These are phyloP conservation scores for Starmerella asiatica DNA, from an alignment of 805 yeast species.

Conservation along the genomic window DNA sequence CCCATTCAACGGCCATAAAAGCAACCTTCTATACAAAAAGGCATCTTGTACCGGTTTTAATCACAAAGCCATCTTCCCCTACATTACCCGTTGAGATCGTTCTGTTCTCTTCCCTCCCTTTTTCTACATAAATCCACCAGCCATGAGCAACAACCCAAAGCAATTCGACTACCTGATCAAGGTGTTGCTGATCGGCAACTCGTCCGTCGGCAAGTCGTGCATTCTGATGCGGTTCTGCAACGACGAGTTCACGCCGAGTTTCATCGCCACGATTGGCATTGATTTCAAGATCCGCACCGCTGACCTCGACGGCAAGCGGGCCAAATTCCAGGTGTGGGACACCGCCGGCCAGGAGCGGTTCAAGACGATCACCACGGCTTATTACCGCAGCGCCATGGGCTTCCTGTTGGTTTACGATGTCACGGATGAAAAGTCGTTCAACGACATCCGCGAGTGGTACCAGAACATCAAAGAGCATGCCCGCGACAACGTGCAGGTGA, in stretches of 20 bases:
- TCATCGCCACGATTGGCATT: constrained; percentile 95
- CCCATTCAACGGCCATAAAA: no score
- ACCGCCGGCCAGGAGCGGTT: constrained; percentile 98
- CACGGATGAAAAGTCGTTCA: constrained; percentile 90
- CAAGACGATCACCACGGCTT: constrained; percentile 94
- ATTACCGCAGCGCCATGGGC: constrained; percentile 98
- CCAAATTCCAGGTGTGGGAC: constrained; percentile 96
- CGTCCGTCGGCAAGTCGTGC: constrained; percentile 55
- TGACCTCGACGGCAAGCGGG: constrained; percentile 81
- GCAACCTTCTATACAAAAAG: no score
- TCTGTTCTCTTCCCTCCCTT: no score
- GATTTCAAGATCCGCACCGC: constrained; percentile 96
- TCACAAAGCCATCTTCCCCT: no score
- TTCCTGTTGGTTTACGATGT: constrained; percentile 94
- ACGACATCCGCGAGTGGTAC: constrained; percentile 88
- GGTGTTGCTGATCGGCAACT: constrained; percentile 84
- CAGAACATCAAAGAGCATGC: constrained; percentile 94
- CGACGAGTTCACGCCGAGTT: constrained; percentile 90
- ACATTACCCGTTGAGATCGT: no score
- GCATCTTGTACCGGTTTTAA: no score
- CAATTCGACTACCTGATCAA: constrained; percentile 47
- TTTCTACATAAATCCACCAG: no score
- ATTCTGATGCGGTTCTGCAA: constrained; percentile 83
- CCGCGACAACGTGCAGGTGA: constrained; percentile 85
- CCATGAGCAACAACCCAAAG: constrained; percentile 5